Evolutionary conservation across 2,329 filamentous ascomycete genomes (phyloP).

Genomic region (Alternaria hordeiaustralica): DNA sequence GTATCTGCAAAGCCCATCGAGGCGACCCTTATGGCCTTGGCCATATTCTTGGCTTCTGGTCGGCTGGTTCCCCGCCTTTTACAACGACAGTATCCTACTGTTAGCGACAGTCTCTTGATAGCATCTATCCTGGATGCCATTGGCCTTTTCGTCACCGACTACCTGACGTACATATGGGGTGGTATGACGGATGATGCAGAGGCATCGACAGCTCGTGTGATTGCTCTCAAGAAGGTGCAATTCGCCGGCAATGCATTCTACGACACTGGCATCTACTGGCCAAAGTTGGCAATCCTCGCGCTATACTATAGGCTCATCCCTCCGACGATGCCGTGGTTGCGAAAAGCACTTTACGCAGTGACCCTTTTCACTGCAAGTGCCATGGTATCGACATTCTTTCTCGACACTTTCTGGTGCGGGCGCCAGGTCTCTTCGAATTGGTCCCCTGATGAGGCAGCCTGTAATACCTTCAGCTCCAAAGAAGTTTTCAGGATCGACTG

Average conservation of each 20-base stretch:
- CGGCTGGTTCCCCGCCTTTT: constrained; percentile 23
- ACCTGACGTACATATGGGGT: constrained; percentile 26
- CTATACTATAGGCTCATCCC: constrained; percentile 25
- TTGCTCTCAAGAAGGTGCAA: constrained; percentile 29
- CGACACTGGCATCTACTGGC: constrained; percentile 27
- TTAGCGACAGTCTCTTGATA: constrained; percentile 25
- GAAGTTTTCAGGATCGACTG: constrained; percentile 26
- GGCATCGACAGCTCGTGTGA: constrained; percentile 5
- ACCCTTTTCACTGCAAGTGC: constrained; percentile 13
- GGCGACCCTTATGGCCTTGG: constrained; percentile 14
- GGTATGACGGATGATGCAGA: constrained; percentile 24
- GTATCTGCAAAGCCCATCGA: constrained; percentile 17
- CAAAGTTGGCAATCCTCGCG: constrained; percentile 24
- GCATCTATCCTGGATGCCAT: constrained; percentile 23
- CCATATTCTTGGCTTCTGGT: constrained; percentile 21
- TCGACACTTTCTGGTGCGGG: constrained; percentile 30
- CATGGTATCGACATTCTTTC: constrained; percentile 22
- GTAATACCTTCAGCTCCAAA: constrained; percentile 27
- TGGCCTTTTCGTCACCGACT: constrained; percentile 26
- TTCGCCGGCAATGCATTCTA: constrained; percentile 29
- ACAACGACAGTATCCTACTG: constrained; percentile 19
- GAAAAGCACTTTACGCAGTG: constrained; percentile 17
- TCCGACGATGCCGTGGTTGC: constrained; percentile 23
- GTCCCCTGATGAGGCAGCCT: constrained; percentile 22
- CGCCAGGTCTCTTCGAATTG: constrained; percentile 26